Percentiles rank a stretch among this genome's conserved stretches.
phyloP scores from a whole-genome alignment of 2,329 filamentous ascomycete species.

The Trichophyton schoenleinii region DNA sequence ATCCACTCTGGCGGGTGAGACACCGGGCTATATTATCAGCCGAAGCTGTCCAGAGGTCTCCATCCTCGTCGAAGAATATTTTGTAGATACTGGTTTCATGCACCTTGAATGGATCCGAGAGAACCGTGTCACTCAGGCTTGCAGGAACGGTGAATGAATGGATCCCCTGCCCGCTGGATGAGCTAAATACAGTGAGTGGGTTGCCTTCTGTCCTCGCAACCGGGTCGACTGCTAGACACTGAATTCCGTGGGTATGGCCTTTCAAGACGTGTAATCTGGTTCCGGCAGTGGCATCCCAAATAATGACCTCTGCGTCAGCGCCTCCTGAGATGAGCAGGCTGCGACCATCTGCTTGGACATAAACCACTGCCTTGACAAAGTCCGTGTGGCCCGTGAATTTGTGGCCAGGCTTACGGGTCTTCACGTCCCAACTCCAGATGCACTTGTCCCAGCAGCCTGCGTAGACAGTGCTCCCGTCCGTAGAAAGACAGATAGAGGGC shows the following conservation, averaged over 20 bases:
- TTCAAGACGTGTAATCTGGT: conserved; percentile 62
- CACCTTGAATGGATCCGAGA: conserved; percentile 52
- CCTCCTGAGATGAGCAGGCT: conserved; percentile 60
- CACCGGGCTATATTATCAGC: conserved; percentile 82
- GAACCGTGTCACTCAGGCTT: conserved; percentile 37
- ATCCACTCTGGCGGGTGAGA: conserved; percentile 54
- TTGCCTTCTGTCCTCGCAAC: conserved; percentile 35
- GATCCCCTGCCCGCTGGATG: conserved; percentile 69
- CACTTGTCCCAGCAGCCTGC: conserved; percentile 92
- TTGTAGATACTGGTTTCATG: conserved; percentile 89
- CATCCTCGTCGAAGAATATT: conserved; percentile 58
- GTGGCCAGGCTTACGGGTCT: conserved; percentile 41
- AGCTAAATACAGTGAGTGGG: conserved; percentile 55
- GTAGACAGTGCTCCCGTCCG: conserved; percentile 50
- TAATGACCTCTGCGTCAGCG: conserved; percentile 65
- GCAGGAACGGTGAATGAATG: conserved; percentile 44
- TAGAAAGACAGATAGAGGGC: conserved; percentile 58
- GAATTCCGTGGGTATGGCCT: conserved; percentile 65
- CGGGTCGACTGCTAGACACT: conserved; percentile 66
- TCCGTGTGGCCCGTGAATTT: conserved; percentile 69
- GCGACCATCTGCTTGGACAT: conserved; percentile 47
- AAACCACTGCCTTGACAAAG: conserved; percentile 75
- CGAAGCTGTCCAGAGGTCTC: conserved; percentile 83
- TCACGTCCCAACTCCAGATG: conserved; percentile 71
- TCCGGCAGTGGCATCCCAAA: conserved; percentile 65